A percentile compares a stretch with the other conserved stretches of the same genome.
Conservation (phyloP, 768 basidiomycete species). For the Collybiopsis luxurians region DNA sequence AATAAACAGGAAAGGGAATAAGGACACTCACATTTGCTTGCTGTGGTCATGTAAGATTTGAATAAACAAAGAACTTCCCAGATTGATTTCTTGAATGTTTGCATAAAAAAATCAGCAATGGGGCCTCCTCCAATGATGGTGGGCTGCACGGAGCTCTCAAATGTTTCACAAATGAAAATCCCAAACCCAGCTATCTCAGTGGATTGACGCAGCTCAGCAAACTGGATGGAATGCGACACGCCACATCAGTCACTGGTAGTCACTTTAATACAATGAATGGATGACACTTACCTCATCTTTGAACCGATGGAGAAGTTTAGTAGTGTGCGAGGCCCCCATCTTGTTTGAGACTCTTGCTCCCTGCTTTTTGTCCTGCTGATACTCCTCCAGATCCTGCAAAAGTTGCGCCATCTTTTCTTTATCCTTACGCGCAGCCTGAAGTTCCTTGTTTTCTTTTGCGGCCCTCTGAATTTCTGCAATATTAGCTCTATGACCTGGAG, state of each 20-base stretch:
- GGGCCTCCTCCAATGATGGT: background rate
- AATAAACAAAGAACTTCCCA: background rate
- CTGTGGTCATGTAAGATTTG: background rate
- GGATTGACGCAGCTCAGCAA: background rate
- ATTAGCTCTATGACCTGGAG: too few species aligned
- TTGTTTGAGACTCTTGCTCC: background rate
- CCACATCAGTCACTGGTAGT: background rate
- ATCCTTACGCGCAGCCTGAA: background rate
- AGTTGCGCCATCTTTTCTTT: background rate
- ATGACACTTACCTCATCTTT: background rate
- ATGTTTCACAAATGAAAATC: background rate
- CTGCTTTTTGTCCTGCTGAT: background rate
- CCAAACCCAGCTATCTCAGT: background rate
- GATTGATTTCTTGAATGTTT: background rate
- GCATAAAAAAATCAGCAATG: background rate
- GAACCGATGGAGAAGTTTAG: background rate
- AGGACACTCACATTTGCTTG: background rate
- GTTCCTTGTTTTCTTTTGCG: background rate
- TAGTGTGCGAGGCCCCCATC: background rate
- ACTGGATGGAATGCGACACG: background rate
- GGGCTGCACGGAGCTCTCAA: background rate
- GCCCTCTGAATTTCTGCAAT: background rate
- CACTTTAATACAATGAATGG: background rate
- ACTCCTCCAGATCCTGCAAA: background rate
- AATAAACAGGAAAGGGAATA: background rate